A percentile compares a stretch with the other conserved stretches of the same genome.
Evolutionary conservation across 2,329 filamentous ascomycete species (phyloP).

Genomic region (Fusarium sp.): DNA sequence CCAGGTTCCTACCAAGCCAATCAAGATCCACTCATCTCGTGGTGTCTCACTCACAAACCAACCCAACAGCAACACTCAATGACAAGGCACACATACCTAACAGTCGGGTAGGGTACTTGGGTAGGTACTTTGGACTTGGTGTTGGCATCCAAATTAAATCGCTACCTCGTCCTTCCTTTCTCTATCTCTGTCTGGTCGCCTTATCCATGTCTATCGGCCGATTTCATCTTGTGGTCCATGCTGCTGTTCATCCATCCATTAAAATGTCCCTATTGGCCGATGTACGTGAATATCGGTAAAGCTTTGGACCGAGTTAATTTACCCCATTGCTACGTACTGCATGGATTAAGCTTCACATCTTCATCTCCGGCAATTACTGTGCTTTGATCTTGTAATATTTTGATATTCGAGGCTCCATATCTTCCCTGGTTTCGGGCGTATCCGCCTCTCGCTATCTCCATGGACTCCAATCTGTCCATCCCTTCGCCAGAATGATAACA

Average conservation of each 20-base stretch:
- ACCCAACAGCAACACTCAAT: background rate
- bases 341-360: conserved; percentile 36
- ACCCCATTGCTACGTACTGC: conserved; percentile 7
- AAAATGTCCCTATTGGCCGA: conserved; percentile 11
- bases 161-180: conserved; percentile 4
- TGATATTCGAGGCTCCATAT: conserved; percentile 43
- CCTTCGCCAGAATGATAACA: conserved; percentile 6
- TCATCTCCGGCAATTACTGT: conserved; percentile 24
- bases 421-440: conserved; percentile 20
- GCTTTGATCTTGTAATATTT: conserved; percentile 42
- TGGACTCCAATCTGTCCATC: conserved; percentile 23
- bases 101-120: background rate
- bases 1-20: conserved; percentile 11
- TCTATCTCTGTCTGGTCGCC: background rate
- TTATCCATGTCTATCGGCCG: conserved; percentile 1
- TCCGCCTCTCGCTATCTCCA: conserved; percentile 9
- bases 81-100: too few relatives aligned
- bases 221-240: conserved; percentile 15
- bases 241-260: background rate
- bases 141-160: background rate
- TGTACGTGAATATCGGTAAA: conserved; percentile 18
- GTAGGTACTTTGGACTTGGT: background rate
- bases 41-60: conserved; percentile 38
- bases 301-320: conserved; percentile 23
- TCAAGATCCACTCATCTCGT: conserved; percentile 40